Conservation (phyloP, 345 rosid genomes). For the Salix brachista region DNA sequence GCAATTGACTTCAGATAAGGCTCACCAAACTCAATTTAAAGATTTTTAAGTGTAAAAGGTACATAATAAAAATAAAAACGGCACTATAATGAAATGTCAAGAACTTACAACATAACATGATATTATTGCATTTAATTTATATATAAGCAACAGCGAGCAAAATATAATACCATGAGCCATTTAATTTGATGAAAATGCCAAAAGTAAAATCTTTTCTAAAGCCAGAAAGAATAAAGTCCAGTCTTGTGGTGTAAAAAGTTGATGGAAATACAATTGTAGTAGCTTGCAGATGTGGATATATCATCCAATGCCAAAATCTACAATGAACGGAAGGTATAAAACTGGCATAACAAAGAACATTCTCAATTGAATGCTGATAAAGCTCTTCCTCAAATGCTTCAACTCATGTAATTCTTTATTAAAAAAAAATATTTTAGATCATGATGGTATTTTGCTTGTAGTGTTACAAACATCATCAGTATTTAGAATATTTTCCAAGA, state of each 20-base stretch:
- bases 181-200: neutral
- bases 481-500: neutral
- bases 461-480: neutral
- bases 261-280: neutral
- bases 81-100: neutral
- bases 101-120: neutral
- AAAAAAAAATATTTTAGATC: neutral
- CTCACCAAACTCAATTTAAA: neutral
- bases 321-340: neutral
- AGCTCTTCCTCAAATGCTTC: neutral
- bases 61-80: neutral
- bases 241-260: neutral
- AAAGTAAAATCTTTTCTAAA: neutral
- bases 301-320: neutral
- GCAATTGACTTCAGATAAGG: constrained; percentile 15
- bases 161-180: neutral
- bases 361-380: neutral
- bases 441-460: neutral
- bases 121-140: neutral
- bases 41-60: no score
- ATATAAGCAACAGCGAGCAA: neutral
- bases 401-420: neutral
- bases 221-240: neutral
- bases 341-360: neutral
- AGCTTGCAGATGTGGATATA: neutral